Percentiles rank a stretch among this genome's conserved stretches.
phyloP scores from a whole-genome alignment of 352 stramenopile genomes.

The Plasmopara muralis region DNA sequence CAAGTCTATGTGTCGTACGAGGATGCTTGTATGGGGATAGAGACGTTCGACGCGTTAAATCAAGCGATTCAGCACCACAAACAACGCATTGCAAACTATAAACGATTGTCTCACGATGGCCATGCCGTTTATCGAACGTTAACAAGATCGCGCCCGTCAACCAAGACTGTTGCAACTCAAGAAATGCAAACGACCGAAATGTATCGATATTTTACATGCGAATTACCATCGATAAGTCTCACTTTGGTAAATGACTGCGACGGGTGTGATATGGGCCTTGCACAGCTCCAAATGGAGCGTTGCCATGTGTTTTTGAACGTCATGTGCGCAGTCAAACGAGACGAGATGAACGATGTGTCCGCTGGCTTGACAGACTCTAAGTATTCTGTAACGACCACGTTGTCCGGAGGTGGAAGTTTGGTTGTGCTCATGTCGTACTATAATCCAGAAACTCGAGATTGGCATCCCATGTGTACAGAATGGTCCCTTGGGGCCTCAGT shows the following conservation, averaged over 20 bases:
- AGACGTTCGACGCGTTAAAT: conserved; percentile 41
- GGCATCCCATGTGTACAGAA: conserved; percentile 76
- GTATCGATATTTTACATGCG: conserved; percentile 72
- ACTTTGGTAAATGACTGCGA: conserved; percentile 85
- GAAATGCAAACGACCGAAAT: conserved; percentile 35
- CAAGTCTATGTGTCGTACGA: conserved; percentile 78
- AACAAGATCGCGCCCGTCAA: conserved; percentile 19
- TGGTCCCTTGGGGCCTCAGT: conserved; percentile 67
- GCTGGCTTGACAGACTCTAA: background rate
- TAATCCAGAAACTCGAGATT: conserved; percentile 73
- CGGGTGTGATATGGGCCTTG: conserved; percentile 78
- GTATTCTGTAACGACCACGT: conserved; percentile 20
- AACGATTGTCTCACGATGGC: conserved; percentile 5
- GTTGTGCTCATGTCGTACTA: conserved; percentile 70
- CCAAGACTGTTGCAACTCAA: conserved; percentile 7
- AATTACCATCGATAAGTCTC: conserved; percentile 55
- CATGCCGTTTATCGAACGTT: conserved; percentile 3
- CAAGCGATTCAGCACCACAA: conserved; percentile 24
- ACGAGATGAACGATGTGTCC: conserved; percentile 7
- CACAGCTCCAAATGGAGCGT: conserved; percentile 63
- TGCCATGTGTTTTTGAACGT: conserved; percentile 74
- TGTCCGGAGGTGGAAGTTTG: conserved; percentile 63
- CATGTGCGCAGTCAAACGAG: conserved; percentile 30
- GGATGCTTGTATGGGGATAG: conserved; percentile 47
- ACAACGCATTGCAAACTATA: conserved; percentile 2